Evolutionary conservation across 2,329 filamentous ascomycete species (phyloP).

Genomic region (Colletotrichum noveboracense): DNA sequence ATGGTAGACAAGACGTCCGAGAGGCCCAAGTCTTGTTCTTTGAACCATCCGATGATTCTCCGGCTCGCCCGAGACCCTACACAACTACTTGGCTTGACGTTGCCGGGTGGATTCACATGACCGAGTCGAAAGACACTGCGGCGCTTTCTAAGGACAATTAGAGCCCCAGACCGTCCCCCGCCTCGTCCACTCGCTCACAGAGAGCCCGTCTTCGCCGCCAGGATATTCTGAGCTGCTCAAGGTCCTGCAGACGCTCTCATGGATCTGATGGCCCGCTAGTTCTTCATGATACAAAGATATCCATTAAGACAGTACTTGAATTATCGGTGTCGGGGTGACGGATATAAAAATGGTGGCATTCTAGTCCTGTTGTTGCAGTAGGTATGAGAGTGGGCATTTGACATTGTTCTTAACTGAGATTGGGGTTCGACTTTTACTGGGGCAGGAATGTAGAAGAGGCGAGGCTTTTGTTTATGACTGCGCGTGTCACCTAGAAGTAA

Average conservation of each 20-base stretch:
- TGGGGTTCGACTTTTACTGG: background rate
- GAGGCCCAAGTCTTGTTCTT: background rate
- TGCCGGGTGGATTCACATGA: background rate
- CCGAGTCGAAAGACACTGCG: background rate
- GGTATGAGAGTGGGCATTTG: background rate
- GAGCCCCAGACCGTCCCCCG: background rate
- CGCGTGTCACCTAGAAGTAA: background rate
- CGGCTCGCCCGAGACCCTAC: background rate
- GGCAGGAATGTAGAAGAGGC: background rate
- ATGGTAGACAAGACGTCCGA: background rate
- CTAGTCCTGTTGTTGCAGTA: background rate
- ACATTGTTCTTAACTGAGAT: background rate
- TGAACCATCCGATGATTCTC: background rate
- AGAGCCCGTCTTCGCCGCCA: background rate
- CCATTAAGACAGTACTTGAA: background rate
- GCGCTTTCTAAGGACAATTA: background rate
- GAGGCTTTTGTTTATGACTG: fast-evolving
- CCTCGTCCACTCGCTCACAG: background rate
- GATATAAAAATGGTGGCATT: background rate
- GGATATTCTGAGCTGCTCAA: background rate
- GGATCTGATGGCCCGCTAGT: background rate
- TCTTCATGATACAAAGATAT: background rate
- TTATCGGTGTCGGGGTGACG: background rate
- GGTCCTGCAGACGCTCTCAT: background rate
- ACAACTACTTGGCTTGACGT: background rate